A percentile compares a stretch with the other conserved stretches of the same genome.
Evolutionary conservation across 257 asterid species (phyloP).

Genomic region (Jaltomata sinuosa): DNA sequence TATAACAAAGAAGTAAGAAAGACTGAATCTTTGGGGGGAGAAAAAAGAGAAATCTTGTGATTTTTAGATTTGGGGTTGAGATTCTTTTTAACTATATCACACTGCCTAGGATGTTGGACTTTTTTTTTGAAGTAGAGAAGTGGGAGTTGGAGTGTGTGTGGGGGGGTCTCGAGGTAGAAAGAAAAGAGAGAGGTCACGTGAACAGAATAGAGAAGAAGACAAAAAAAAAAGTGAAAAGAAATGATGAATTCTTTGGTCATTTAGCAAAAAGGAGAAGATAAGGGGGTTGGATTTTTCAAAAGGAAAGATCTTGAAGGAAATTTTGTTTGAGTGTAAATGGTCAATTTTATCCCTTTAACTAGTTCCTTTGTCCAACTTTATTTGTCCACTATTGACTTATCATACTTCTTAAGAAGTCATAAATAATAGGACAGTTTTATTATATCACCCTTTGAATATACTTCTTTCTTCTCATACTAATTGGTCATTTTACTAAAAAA

Average conservation of each 20-base stretch:
- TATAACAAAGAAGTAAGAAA: neutral
- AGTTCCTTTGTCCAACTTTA: no score
- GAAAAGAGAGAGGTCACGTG: constrained; percentile 41
- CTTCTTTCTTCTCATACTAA: no score
- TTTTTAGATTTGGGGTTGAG: constrained; percentile 14
- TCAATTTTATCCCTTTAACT: no score
- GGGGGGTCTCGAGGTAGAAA: constrained; percentile 27
- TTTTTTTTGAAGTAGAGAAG: neutral
- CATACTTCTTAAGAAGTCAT: no score
- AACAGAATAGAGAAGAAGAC: constrained; percentile 33
- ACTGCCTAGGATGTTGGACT: constrained; percentile 5
- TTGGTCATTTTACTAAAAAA: no score
- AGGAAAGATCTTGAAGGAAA: constrained; percentile 1
- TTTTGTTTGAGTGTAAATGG: neutral
- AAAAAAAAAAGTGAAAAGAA: constrained; percentile 16
- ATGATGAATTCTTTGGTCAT: constrained; percentile 1
- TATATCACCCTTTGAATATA: no score
- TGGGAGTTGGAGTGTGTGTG: neutral
- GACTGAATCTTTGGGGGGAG: neutral
- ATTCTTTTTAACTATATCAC: neutral
- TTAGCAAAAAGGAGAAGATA: neutral
- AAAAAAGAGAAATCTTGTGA: constrained; percentile 7
- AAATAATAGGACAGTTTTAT: no score
- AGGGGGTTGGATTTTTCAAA: constrained; percentile 12
- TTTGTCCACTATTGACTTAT: no score